These are phyloP conservation scores for Fistulifera pelliculosa DNA, from an alignment of 108 stramenopile species.

Conservation along the genomic window DNA sequence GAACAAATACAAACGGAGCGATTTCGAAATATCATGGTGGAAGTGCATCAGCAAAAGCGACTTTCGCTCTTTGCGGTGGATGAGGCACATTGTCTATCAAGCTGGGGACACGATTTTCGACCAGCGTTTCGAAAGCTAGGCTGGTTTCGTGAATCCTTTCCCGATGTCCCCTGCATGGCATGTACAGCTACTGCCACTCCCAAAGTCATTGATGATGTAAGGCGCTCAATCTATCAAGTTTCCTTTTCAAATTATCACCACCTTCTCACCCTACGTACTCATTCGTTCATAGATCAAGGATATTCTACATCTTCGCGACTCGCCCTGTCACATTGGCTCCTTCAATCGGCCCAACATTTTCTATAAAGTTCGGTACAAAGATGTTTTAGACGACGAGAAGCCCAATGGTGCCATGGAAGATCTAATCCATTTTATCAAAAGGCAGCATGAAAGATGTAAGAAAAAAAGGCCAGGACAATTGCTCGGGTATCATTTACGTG, in stretches of 20 bases:
- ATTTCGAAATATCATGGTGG: slow-evolving; percentile 50
- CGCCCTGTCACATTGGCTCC: slow-evolving; percentile 42
- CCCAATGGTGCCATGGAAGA: slow-evolving; percentile 36
- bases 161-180: slow-evolving; percentile 72
- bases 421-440: slow-evolving; percentile 38
- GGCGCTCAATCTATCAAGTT: no score
- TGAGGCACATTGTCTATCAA: slow-evolving; percentile 94
- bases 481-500: slow-evolving; percentile 91
- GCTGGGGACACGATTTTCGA: slow-evolving; percentile 94
- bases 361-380: slow-evolving; percentile 77
- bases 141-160: slow-evolving; percentile 72
- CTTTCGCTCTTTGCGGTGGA: slow-evolving; percentile 87
- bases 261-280: no score
- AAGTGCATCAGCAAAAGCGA: slow-evolving; percentile 52
- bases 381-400: slow-evolving; percentile 13
- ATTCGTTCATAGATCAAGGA: slow-evolving; percentile 28
- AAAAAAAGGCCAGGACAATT: slow-evolving; percentile 14
- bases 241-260: no score
- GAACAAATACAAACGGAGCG: slow-evolving; percentile 81
- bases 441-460: slow-evolving; percentile 36
- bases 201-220: slow-evolving; percentile 57
- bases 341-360: slow-evolving; percentile 93
- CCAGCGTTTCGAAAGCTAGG: slow-evolving; percentile 51
- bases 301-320: slow-evolving; percentile 35
- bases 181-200: slow-evolving; percentile 94